These are phyloP conservation scores for Gastrolobium bilobum DNA, from an alignment of 306 rosid species.

Conservation along the genomic window DNA sequence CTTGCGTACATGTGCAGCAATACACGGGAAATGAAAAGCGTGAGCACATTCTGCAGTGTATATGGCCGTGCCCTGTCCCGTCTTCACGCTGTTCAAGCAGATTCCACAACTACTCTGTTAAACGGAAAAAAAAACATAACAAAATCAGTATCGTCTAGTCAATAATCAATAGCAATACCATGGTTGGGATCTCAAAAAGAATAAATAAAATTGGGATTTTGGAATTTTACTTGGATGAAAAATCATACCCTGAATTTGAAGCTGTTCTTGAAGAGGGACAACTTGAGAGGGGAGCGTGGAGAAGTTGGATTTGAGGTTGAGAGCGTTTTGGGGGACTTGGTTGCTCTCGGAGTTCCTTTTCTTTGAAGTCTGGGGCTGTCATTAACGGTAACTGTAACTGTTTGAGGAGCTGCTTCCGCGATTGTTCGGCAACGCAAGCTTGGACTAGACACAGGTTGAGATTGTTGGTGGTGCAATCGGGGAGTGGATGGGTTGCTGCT, in stretches of 20 bases:
- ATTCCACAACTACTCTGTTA: conserved; percentile 95
- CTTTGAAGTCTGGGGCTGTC: conserved; percentile 59
- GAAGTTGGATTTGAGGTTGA: conserved; percentile 77
- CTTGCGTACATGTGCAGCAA: conserved; percentile 75
- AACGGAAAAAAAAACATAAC: neutral
- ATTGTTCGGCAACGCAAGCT: conserved; percentile 67
- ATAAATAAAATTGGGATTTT: neutral
- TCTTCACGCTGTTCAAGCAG: conserved; percentile 88
- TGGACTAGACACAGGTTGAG: conserved; percentile 53
- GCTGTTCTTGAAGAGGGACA: conserved; percentile 93
- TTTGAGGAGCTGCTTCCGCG: conserved; percentile 47
- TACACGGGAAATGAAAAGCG: conserved; percentile 95
- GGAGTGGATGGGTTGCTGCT: conserved; percentile 84
- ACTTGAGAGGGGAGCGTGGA: conserved; percentile 90
- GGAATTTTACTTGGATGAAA: too few relatives aligned
- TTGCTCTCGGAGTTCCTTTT: conserved; percentile 57
- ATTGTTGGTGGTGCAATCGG: conserved; percentile 47
- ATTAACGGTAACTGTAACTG: neutral
- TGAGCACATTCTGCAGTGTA: conserved; percentile 96
- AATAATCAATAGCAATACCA: too few relatives aligned
- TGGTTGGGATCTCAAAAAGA: neutral
- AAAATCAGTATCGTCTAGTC: neutral
- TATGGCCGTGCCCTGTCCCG: conserved; percentile 97
- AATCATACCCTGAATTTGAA: conserved; percentile 84
- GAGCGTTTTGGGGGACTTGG: conserved; percentile 57